phyloP scores from a whole-genome alignment of 768 basidiomycete species.

The Galerina marginata region DNA sequence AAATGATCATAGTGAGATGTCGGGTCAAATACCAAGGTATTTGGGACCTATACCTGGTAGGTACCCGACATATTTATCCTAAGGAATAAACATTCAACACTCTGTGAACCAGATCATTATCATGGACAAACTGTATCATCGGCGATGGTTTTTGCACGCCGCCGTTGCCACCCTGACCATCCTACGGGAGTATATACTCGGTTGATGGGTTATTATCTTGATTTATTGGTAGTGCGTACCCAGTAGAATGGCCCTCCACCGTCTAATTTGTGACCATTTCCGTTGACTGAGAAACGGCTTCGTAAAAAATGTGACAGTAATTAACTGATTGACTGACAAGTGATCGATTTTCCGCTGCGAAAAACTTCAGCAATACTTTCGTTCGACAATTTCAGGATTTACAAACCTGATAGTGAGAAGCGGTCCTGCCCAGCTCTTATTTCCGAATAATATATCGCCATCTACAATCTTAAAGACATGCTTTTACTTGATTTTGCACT shows the following conservation, averaged over 20 bases:
- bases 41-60: conserved; percentile 28
- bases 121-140: conserved; percentile 44
- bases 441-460: conserved; percentile 66
- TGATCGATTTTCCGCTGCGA: conserved; percentile 52
- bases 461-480: conserved; percentile 33
- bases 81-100: background rate
- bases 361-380: no score
- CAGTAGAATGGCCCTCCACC: conserved; percentile 51
- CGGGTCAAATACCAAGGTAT: background rate
- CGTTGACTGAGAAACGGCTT: conserved; percentile 36
- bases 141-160: conserved; percentile 48
- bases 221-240: conserved; percentile 26
- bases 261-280: conserved; percentile 47
- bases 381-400: background rate
- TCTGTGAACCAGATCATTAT: no score
- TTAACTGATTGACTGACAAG: conserved; percentile 41
- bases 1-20: background rate
- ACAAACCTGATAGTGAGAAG: conserved; percentile 55
- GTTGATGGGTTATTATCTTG: background rate
- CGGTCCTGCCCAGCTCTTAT: conserved; percentile 56
- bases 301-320: background rate
- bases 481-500: background rate
- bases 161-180: conserved; percentile 42
- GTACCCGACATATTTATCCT: conserved; percentile 46
- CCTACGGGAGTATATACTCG: conserved; percentile 28